Evolutionary conservation across 306 rosid species (phyloP), one percentile per base, ranked within the genome.

Genomic region (Herpetospermum pedunculosum): DNA sequence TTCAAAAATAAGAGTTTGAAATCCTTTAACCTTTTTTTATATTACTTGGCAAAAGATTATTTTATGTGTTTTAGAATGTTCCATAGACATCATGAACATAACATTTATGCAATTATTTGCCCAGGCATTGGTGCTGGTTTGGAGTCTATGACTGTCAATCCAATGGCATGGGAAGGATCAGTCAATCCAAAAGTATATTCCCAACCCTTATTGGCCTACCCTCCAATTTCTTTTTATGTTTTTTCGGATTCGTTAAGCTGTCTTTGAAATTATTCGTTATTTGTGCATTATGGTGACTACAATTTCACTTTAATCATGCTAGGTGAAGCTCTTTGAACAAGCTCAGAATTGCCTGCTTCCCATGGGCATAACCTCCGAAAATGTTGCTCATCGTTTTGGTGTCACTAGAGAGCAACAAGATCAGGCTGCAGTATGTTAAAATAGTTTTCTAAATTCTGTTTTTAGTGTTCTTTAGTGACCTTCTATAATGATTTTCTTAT

Each of bases 301-400:
- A 43, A 68, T 50, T 35, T 65, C 60, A 32, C 57, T 53, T 64
- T 32, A 62, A 74, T 41, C 64, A 30, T 82, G 73, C 34, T 80
- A 94, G 98, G 96, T 82, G 59, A 81, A 91, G 86, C 67, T 76
- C 18, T 86, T 85, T 69, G 95, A 89, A 77, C 89, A 94, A 86
- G 98, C 98, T 57, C 96, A 80, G 79, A 91, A 83, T 55, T 94
- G 97, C 82, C 91, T 94, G 78, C 96, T 94, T 46, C 96, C 97
- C 26, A 94, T 94, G 97, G 98, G 96, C 3, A 13, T 94, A 70
- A 91, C 98, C 83, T 94, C 98, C 2, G 98, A 94, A 88, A 94
- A 94, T 85, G 97, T 91, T 83, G 92, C 97, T 30, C 77, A 86
- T 1, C 95, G 91, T 70, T 94, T 94, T 83, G 91, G 97, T 32